Evolutionary conservation across 139 green algal species (phyloP).

Genomic region (Micractinium sp.): DNA sequence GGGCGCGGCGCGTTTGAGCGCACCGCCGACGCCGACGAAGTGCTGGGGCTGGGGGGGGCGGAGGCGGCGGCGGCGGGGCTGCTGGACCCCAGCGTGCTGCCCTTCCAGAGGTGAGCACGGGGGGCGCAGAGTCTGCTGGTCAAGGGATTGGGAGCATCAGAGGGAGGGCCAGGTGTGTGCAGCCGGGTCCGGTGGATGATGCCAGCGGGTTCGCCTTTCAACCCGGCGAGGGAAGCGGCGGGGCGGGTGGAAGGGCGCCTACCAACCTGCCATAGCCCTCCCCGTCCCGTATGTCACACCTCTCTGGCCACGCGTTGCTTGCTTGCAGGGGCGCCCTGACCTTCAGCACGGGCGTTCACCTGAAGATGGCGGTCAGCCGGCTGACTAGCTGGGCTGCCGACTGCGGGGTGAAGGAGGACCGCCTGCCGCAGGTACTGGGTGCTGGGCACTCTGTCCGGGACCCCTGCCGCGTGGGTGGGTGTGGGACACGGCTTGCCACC

Average conservation of each 20-base stretch:
- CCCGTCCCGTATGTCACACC: too few relatives aligned
- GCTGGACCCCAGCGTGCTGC: conserved; percentile 69
- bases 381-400: conserved; percentile 55
- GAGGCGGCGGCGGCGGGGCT: conserved; percentile 13
- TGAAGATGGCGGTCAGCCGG: conserved; percentile 77
- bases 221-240: too few relatives aligned
- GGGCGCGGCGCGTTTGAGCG: not conserved
- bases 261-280: too few relatives aligned
- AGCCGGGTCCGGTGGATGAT: not conserved
- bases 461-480: too few relatives aligned
- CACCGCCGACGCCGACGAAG: conserved; percentile 5
- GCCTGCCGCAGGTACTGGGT: not conserved
- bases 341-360: conserved; percentile 73
- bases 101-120: conserved; percentile 52
- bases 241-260: too few relatives aligned
- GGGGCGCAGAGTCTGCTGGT: not conserved
- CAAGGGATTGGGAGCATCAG: not conserved
- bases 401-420: conserved; percentile 43
- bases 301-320: too few relatives aligned
- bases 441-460: not conserved
- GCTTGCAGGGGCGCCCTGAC: conserved; percentile 60
- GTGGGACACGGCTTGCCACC: too few relatives aligned
- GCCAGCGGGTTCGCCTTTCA: not conserved
- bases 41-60: not conserved
- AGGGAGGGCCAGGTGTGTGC: too few relatives aligned